phyloP scores from a whole-genome alignment of 2,329 filamentous ascomycete genomes.

The Cladophialophora exuberans region DNA sequence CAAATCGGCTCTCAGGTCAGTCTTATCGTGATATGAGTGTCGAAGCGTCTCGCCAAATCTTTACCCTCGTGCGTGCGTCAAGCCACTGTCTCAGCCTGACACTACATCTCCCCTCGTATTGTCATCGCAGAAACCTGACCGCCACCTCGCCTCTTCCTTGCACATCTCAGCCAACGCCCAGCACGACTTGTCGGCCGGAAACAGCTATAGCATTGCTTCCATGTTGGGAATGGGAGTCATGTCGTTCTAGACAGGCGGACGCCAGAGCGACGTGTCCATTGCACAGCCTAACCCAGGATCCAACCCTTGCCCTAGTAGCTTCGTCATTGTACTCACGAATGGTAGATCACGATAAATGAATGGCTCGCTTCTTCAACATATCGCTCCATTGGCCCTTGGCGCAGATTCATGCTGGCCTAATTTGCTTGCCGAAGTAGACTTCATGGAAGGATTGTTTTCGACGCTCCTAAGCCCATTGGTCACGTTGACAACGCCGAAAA shows the following conservation, averaged over 20 bases:
- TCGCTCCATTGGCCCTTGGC: slow-evolving; percentile 1
- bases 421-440: not conserved
- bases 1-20: not conserved
- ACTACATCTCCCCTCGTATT: slow-evolving; percentile 5
- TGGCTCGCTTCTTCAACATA: not conserved
- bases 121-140: not conserved
- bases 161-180: not conserved
- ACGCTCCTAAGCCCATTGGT: too few relatives aligned
- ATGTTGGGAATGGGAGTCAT: not conserved
- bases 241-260: not conserved
- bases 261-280: slow-evolving; percentile 1
- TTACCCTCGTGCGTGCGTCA: not conserved
- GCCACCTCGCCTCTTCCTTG: not conserved
- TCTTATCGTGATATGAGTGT: not conserved
- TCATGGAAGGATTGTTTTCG: not conserved
- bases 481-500: too few relatives aligned
- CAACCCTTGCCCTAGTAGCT: slow-evolving; percentile 2
- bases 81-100: slow-evolving; percentile 21
- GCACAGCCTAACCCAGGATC: slow-evolving; percentile 11
- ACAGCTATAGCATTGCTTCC: not conserved
- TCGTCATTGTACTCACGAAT: not conserved
- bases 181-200: not conserved
- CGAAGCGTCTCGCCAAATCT: slow-evolving; percentile 8
- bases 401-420: not conserved
- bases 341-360: not conserved